Evolutionary conservation across 2,329 filamentous ascomycete genomes (phyloP).

Genomic region (Thyridium curvatum): DNA sequence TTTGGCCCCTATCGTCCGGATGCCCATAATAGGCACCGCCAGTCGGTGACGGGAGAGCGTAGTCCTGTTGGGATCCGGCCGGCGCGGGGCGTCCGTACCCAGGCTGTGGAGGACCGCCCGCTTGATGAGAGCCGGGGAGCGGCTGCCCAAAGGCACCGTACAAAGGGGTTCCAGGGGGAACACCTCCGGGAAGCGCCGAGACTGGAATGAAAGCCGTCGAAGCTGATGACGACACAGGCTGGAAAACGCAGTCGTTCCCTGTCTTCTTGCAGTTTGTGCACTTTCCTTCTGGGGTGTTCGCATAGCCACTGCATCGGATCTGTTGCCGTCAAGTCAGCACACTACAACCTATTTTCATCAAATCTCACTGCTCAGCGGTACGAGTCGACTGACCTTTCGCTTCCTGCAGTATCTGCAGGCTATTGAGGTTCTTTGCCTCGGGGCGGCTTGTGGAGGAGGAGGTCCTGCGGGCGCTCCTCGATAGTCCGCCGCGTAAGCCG

Average conservation of each 20-base stretch:
- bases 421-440: slow-evolving; percentile 52
- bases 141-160: slow-evolving; percentile 54
- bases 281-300: slow-evolving; percentile 51
- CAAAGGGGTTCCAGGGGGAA: slow-evolving; percentile 49
- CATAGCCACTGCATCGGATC: slow-evolving; percentile 57
- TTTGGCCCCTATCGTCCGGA: neutral
- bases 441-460: slow-evolving; percentile 40
- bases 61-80: slow-evolving; percentile 8
- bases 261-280: slow-evolving; percentile 57
- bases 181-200: slow-evolving; percentile 50
- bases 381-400: slow-evolving; percentile 40
- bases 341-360: neutral
- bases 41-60: slow-evolving; percentile 28
- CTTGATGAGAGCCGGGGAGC: slow-evolving; percentile 23
- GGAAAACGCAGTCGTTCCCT: slow-evolving; percentile 56
- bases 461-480: slow-evolving; percentile 14
- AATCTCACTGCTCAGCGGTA: neutral
- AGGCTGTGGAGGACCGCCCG: slow-evolving; percentile 9
- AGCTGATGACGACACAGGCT: slow-evolving; percentile 47
- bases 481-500: neutral
- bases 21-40: slow-evolving; percentile 23
- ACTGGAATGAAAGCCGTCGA: slow-evolving; percentile 54
- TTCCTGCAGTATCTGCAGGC: slow-evolving; percentile 56
- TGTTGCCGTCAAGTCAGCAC: slow-evolving; percentile 14
- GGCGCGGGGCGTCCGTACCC: slow-evolving; percentile 6